A percentile compares a stretch with the other conserved stretches of the same genome.
Conservation (phyloP, 192 early-diverging fungal genomes). For the Phlyctochytrium planicorne region DNA sequence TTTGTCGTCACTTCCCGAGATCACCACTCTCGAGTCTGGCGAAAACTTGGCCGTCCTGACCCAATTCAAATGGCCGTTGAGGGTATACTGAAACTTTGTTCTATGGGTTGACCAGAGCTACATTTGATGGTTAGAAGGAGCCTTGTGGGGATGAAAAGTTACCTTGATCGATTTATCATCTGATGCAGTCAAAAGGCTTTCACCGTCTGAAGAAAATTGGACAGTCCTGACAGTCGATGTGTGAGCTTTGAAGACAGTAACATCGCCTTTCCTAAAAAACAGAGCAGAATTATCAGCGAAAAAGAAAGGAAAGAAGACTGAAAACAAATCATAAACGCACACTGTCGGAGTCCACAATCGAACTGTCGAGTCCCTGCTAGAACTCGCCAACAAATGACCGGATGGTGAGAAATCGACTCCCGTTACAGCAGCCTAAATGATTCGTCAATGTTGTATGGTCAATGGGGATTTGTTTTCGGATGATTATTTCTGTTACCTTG, state of each 20-base stretch:
- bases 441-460: neutral
- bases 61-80: slow-evolving; percentile 65
- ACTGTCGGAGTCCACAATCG: slow-evolving; percentile 63
- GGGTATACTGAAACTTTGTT: slow-evolving; percentile 56
- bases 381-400: slow-evolving; percentile 54
- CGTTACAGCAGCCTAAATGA: slow-evolving; percentile 50
- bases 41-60: slow-evolving; percentile 54
- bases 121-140: too few species aligned
- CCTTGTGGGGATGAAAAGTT: too few species aligned
- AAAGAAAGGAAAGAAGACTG: neutral
- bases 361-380: slow-evolving; percentile 54
- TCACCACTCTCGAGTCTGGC: slow-evolving; percentile 48
- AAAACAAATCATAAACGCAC: slow-evolving; percentile 25
- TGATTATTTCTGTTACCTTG: slow-evolving; percentile 41
- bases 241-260: slow-evolving; percentile 59
- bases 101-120: slow-evolving; percentile 57
- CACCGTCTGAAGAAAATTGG: slow-evolving; percentile 53
- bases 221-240: slow-evolving; percentile 57
- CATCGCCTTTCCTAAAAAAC: slow-evolving; percentile 56
- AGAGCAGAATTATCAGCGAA: slow-evolving; percentile 4
- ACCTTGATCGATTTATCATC: slow-evolving; percentile 65
- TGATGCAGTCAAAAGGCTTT: slow-evolving; percentile 46
- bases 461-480: neutral
- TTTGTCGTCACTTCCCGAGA: slow-evolving; percentile 62
- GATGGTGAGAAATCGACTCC: slow-evolving; percentile 52